phyloP scores from a whole-genome alignment of 257 asterid species.

The Pogostemon cablin region DNA sequence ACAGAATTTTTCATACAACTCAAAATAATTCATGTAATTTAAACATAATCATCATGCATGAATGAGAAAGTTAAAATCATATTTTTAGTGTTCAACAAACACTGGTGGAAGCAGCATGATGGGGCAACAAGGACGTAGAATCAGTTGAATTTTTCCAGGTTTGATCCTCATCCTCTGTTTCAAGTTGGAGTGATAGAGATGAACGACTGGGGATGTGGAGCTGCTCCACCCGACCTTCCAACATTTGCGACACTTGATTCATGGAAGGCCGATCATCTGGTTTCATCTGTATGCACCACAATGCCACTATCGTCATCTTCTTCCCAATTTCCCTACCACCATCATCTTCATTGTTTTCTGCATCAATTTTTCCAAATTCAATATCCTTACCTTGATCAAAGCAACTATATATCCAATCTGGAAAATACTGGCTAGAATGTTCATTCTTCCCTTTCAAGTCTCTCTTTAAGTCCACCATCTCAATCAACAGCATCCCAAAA shows the following conservation, averaged over 20 bases:
- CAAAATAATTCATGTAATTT: too few relatives aligned
- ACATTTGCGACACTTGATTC: slow-evolving; percentile 42
- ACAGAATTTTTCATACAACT: neutral
- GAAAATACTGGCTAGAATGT: slow-evolving; percentile 15
- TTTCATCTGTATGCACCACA: slow-evolving; percentile 31
- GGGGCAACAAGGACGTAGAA: neutral
- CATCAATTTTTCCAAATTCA: neutral
- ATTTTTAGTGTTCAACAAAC: too few relatives aligned
- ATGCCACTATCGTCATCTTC: slow-evolving; percentile 38
- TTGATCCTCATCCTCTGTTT: neutral
- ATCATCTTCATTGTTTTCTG: neutral
- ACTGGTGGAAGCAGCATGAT: neutral
- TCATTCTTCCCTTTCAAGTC: neutral
- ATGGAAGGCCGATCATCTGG: slow-evolving; percentile 45
- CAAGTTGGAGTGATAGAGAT: neutral
- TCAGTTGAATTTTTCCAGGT: slow-evolving; percentile 19
- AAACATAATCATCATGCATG: neutral
- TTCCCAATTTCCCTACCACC: neutral
- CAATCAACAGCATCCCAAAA: slow-evolving; percentile 40
- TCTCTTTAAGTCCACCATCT: slow-evolving; percentile 25
- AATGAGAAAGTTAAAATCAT: too few relatives aligned
- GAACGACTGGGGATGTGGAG: slow-evolving; percentile 30
- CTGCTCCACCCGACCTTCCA: slow-evolving; percentile 36
- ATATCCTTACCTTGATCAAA: slow-evolving; percentile 29
- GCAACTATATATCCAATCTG: slow-evolving; percentile 23